These are phyloP conservation scores for Gillenia trifoliata DNA, from an alignment of 306 rosid genomes.

Conservation along the genomic window DNA sequence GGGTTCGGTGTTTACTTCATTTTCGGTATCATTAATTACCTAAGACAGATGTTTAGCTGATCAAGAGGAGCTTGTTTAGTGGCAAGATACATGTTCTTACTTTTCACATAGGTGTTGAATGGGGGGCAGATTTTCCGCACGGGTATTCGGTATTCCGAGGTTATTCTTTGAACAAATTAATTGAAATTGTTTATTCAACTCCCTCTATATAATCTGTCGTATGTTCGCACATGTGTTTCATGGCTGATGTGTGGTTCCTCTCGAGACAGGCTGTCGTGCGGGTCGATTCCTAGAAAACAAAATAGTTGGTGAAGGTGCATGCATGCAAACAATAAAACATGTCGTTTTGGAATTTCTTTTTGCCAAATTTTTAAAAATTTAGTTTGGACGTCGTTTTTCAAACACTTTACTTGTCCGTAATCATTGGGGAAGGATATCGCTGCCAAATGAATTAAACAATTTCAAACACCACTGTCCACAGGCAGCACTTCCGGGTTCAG, in stretches of 20 bases:
- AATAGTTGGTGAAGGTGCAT: neutral
- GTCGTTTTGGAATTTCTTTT: neutral
- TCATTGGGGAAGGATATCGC: neutral
- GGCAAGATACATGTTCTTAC: conserved; percentile 6
- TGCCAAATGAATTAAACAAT: neutral
- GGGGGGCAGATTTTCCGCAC: too few species aligned
- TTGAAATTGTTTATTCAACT: conserved; percentile 7
- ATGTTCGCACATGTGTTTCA: neutral
- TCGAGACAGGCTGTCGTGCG: neutral
- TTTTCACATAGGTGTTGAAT: conserved; percentile 3
- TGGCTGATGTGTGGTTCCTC: neutral
- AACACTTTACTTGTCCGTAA: neutral
- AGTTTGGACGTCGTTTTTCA: neutral
- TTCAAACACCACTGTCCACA: neutral
- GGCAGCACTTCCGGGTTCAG: too few species aligned
- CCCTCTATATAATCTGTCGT: neutral
- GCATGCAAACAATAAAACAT: too few species aligned
- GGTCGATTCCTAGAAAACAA: neutral
- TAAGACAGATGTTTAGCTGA: conserved; percentile 9
- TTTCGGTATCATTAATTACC: neutral
- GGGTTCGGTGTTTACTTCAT: conserved; percentile 4
- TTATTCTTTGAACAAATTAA: neutral
- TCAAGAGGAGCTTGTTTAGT: conserved; percentile 16
- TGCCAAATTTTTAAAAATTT: neutral
- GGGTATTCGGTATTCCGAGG: neutral